phyloP scores from a whole-genome alignment of 2,329 filamentous ascomycete species.

The Ophiocordyceps camponoti-leonardi region DNA sequence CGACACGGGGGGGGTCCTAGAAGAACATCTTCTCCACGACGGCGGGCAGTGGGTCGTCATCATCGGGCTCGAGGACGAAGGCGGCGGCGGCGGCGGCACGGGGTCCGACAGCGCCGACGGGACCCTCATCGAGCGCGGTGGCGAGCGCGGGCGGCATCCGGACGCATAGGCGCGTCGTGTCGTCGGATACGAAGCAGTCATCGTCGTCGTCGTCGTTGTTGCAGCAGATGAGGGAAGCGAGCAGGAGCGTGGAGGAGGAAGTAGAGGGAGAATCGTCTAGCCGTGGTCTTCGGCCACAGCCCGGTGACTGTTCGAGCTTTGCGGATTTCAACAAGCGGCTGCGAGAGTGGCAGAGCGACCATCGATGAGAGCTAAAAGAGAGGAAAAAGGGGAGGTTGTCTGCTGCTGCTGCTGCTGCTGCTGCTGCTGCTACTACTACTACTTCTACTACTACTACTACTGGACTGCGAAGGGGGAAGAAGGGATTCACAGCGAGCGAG shows the following conservation, averaged over 20 bases:
- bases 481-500: too few relatives aligned
- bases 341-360: too few relatives aligned
- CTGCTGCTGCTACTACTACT: too few relatives aligned
- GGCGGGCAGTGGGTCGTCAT: constrained; percentile 1
- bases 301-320: too few relatives aligned
- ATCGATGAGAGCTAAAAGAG: too few relatives aligned
- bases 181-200: neutral
- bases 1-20: constrained; percentile 15
- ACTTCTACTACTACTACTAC: too few relatives aligned
- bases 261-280: neutral
- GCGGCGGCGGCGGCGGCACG: neutral
- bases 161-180: neutral
- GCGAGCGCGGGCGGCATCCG: neutral
- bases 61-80: neutral
- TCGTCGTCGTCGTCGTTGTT: too few relatives aligned
- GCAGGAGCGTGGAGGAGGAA: neutral
- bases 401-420: too few relatives aligned
- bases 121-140: too few relatives aligned
- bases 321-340: too few relatives aligned
- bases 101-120: neutral
- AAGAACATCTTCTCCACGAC: constrained; percentile 9
- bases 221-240: neutral
- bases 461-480: too few relatives aligned
- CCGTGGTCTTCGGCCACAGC: neutral
- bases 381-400: too few relatives aligned